Percentiles rank a stretch among this genome's conserved stretches.
Evolutionary conservation across 352 stramenopile genomes (phyloP).

Genomic region (Phytopythium kandeliae): DNA sequence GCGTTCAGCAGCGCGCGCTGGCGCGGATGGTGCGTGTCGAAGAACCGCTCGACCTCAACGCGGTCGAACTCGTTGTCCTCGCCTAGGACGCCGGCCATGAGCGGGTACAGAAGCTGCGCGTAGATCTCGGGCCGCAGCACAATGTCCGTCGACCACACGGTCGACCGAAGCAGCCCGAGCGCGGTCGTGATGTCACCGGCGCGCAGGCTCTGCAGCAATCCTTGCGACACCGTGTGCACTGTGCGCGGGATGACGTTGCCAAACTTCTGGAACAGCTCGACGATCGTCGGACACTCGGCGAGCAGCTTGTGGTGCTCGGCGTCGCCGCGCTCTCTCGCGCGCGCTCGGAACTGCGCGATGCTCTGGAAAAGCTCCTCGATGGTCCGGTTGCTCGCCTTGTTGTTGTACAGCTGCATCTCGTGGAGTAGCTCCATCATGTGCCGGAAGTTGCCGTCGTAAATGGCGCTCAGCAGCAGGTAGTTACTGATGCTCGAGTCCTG

Average conservation of each 20-base stretch:
- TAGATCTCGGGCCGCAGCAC: constrained; percentile 52
- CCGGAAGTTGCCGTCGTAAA: constrained; percentile 65
- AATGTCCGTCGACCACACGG: constrained; percentile 30
- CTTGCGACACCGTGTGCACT: constrained; percentile 40
- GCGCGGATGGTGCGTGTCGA: constrained; percentile 37
- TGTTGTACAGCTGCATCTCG: constrained; percentile 69
- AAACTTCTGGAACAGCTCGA: constrained; percentile 52
- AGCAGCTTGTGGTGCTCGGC: constrained; percentile 21
- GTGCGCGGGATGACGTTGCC: constrained; percentile 43
- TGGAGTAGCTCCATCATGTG: constrained; percentile 74
- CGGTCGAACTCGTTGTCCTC: constrained; percentile 37
- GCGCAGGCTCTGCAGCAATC: constrained; percentile 40
- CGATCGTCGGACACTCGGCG: constrained; percentile 40
- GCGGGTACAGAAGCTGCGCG: constrained; percentile 56
- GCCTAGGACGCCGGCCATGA: constrained; percentile 27
- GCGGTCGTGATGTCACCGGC: constrained; percentile 40
- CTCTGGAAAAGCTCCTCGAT: constrained; percentile 46
- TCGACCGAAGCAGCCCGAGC: constrained; percentile 37
- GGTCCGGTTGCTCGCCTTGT: constrained; percentile 31
- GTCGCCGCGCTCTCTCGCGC: constrained; percentile 6
- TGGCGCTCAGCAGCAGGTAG: constrained; percentile 53
- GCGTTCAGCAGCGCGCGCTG: constrained; percentile 37
- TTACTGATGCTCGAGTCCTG: constrained; percentile 51
- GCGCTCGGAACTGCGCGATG: constrained; percentile 41
- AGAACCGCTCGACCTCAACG: constrained; percentile 54